Evolutionary conservation across 2,329 filamentous ascomycete species (phyloP), one percentile per base, ranked within the genome.

Genomic region (Phialophora tarda): DNA sequence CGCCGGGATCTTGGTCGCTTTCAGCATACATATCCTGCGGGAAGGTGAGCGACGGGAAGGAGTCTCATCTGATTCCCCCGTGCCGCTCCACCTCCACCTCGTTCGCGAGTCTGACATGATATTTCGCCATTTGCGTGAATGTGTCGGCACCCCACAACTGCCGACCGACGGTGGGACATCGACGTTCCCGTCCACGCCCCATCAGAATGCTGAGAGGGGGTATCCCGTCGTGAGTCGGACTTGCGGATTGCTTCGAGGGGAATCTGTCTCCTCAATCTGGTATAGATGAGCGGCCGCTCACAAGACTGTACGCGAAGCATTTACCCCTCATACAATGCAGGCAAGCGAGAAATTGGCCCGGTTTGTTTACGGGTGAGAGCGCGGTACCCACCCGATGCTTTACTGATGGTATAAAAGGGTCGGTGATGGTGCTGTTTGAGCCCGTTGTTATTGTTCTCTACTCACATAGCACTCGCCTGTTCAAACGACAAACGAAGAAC

Each of bases 301-400:
- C 23, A 2, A 14, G 10, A 26, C 24, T 59, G n/a, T 2, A 24
- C 30, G 26, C 41, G 47, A 50, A 47, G 41, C 41, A 14, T 50
- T 30, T 61, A 61, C 59, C 59, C 59, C 59, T 61, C 59, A 53
- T 53, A 53, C 50, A 11, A 54, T 54, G 59, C 59, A 24, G 30
- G 59, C 48, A 24, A 23, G 7, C 28, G 17, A 53, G 14, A 61
- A 38, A 10, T 12, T 28, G 30, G 6, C 24, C 59, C 14, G 26
- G 48, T 28, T 28, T 61, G 26, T 54, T 41, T 53, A 53, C 47
- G 59, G 59, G 28, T 53, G 48, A 38, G 59, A 38, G 14, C 30
- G 30, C 26, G 30, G 57, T 47, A 50, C 26, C 14, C 47, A 4
- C 14, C 57, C 57, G 57, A 24, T 34, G 44, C 41, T 34, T 14